Conservation (phyloP, 768 basidiomycete genomes). For the Tulasnella sp. region DNA sequence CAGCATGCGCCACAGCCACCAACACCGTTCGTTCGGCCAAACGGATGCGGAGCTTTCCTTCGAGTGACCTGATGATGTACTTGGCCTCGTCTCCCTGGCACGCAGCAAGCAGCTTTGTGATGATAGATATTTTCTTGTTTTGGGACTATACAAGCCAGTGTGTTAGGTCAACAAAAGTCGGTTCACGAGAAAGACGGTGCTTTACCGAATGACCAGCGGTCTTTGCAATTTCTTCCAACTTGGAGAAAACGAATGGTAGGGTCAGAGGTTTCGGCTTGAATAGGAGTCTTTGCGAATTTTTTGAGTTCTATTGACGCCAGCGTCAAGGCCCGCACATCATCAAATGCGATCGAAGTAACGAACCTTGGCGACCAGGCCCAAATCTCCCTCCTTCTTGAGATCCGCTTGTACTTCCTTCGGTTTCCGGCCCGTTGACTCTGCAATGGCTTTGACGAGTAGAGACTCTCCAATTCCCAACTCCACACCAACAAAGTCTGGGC, state of each 20-base stretch:
- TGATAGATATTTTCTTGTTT: constrained; percentile 89
- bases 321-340: not conserved
- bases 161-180: not conserved
- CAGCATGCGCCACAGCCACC: constrained; percentile 89
- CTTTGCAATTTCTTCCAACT: constrained; percentile 83
- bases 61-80: constrained; percentile 90
- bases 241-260: constrained; percentile 83
- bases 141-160: constrained; percentile 61
- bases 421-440: constrained; percentile 90
- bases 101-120: constrained; percentile 88
- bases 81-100: constrained; percentile 92
- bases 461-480: constrained; percentile 97
- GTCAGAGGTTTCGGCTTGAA: constrained; percentile 93
- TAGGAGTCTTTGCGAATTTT: constrained; percentile 86
- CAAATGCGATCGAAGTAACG: constrained; percentile 32
- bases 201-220: constrained; percentile 77
- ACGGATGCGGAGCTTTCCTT: constrained; percentile 95
- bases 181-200: not conserved
- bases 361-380: constrained; percentile 96
- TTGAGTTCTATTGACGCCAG: constrained; percentile 63
- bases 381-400: constrained; percentile 89
- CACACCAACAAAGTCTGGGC: constrained; percentile 91
- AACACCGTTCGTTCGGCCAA: constrained; percentile 95
- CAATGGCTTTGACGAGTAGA: constrained; percentile 90
- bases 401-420: constrained; percentile 79